Conservation (phyloP, 2,329 filamentous ascomycete species). For the Cladophialophora psammophila region DNA sequence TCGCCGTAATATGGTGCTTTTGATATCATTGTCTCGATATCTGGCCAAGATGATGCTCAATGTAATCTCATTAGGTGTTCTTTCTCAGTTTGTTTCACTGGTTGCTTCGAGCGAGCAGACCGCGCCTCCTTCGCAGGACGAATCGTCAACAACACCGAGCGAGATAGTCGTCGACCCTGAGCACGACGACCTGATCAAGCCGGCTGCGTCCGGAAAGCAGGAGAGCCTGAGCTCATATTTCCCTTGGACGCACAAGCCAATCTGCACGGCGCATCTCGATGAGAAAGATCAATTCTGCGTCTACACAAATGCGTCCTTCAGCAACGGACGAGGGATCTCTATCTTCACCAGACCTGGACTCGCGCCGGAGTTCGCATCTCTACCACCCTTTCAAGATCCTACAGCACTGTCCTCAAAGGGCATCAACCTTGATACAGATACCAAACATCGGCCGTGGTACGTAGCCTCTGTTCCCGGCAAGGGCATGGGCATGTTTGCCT, state of each 20-base stretch:
- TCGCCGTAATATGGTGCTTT: too few relatives aligned
- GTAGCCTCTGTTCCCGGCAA: slow-evolving; percentile 22
- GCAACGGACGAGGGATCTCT: slow-evolving; percentile 33
- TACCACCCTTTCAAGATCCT: slow-evolving; percentile 26
- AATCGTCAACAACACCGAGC: too few relatives aligned
- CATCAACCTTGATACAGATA: slow-evolving; percentile 12
- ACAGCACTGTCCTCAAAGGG: slow-evolving; percentile 15
- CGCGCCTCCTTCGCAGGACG: too few relatives aligned
- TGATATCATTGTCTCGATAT: too few relatives aligned
- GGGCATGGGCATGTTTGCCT: slow-evolving; percentile 33
- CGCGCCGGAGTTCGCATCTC: slow-evolving; percentile 20
- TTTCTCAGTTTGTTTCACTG: too few relatives aligned
- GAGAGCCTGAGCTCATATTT: too few relatives aligned
- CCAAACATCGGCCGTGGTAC: slow-evolving; percentile 18
- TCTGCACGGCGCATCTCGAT: slow-evolving; percentile 27
- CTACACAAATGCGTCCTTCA: slow-evolving; percentile 32
- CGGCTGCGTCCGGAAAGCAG: too few relatives aligned
- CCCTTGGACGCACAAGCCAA: slow-evolving; percentile 28
- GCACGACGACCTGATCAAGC: too few relatives aligned
- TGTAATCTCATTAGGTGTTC: too few relatives aligned
- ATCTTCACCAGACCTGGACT: slow-evolving; percentile 35
- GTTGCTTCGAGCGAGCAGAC: too few relatives aligned
- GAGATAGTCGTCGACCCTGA: too few relatives aligned
- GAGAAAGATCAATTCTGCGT: slow-evolving; percentile 26
- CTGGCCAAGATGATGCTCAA: too few relatives aligned